Conservation (phyloP, 257 asterid species). For the Primulina eburnea region DNA sequence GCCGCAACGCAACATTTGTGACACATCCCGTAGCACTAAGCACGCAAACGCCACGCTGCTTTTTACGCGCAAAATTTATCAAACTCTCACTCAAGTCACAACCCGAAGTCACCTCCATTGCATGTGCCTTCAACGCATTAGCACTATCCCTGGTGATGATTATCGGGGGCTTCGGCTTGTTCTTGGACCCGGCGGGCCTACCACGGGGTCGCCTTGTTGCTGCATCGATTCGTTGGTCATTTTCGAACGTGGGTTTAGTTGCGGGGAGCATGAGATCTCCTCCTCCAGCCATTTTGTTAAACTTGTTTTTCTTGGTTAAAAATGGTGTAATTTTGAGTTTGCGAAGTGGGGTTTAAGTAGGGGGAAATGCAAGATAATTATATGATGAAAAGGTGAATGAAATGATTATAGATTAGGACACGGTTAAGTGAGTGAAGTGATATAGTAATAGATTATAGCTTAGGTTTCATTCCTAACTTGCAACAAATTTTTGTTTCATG, state of each 20-base stretch:
- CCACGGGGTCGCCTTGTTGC: slow-evolving; percentile 65
- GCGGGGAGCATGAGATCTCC: slow-evolving; percentile 36
- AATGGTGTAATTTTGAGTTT: slow-evolving; percentile 19
- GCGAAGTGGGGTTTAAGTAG: neutral
- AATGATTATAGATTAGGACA: slow-evolving; percentile 61
- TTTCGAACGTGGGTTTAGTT: slow-evolving; percentile 29
- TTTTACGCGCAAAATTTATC: slow-evolving; percentile 52
- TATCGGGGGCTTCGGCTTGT: slow-evolving; percentile 94
- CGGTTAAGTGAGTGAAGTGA: slow-evolving; percentile 52
- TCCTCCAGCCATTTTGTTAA: slow-evolving; percentile 48
- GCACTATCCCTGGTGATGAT: slow-evolving; percentile 85
- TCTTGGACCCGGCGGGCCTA: slow-evolving; percentile 87
- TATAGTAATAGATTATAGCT: slow-evolving; percentile 26
- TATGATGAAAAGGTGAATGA: slow-evolving; percentile 29
- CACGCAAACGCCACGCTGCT: slow-evolving; percentile 69
- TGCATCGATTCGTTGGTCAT: slow-evolving; percentile 20
- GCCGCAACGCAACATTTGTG: slow-evolving; percentile 71
- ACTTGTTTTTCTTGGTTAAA: slow-evolving; percentile 11
- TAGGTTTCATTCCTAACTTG: slow-evolving; percentile 58
- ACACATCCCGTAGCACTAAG: slow-evolving; percentile 86
- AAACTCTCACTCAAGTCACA: slow-evolving; percentile 67
- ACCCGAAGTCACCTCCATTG: slow-evolving; percentile 76
- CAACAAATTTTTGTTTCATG: slow-evolving; percentile 64
- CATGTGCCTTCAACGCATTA: slow-evolving; percentile 79
- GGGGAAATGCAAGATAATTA: slow-evolving; percentile 4